A percentile compares a stretch with the other conserved stretches of the same genome.
Conservation (phyloP, 2,329 filamentous ascomycete genomes). For the Dothistroma pini region DNA sequence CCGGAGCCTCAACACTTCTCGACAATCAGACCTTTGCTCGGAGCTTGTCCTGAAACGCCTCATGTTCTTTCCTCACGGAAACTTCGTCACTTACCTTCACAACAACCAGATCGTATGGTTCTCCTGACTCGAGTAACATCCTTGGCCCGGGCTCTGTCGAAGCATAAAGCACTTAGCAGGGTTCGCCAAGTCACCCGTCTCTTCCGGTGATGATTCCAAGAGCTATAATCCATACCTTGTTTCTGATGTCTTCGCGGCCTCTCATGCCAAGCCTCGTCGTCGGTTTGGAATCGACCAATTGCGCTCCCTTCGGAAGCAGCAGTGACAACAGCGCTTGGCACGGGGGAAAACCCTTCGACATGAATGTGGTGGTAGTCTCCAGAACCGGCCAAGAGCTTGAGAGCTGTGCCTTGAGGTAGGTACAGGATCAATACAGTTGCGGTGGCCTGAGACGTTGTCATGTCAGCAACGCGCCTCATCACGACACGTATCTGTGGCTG, state of each 20-base stretch:
- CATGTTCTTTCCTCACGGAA: background rate
- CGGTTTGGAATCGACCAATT: background rate
- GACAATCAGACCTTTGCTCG: background rate
- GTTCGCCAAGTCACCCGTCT: background rate
- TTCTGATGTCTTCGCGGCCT: background rate
- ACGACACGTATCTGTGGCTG: background rate
- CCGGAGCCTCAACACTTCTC: background rate
- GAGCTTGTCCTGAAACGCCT: background rate
- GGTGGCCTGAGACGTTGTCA: background rate
- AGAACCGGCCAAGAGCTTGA: no score
- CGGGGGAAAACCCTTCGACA: no score
- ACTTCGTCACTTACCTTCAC: background rate
- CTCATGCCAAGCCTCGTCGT: background rate
- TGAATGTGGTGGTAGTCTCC: no score
- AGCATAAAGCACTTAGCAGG: background rate
- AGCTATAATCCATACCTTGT: background rate
- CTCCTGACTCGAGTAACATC: background rate
- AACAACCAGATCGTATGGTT: background rate
- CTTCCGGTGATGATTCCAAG: background rate
- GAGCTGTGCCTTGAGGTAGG: background rate
- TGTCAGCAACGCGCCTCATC: background rate
- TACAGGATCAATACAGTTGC: background rate
- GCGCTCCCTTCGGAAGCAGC: background rate
- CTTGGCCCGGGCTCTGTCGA: background rate
- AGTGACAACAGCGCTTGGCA: background rate